phyloP scores from a whole-genome alignment of 78 protist genomes.

The Polysphondylium violaceum region DNA sequence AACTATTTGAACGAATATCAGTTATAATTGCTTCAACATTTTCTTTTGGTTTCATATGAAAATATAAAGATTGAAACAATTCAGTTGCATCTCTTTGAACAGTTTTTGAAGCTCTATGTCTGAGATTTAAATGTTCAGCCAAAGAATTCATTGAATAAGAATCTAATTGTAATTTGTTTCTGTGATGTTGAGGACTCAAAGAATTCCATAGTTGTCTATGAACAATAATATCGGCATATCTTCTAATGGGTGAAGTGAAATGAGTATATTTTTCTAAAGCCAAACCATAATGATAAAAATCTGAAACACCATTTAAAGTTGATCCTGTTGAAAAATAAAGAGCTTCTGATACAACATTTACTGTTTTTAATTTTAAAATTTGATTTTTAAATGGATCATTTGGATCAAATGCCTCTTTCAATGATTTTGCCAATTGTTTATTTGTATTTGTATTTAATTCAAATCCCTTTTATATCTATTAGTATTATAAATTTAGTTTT shows the following conservation, averaged over 20 bases:
- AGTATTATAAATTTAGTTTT: not conserved
- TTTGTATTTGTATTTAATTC: constrained; percentile 1
- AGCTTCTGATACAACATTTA: constrained; percentile 38
- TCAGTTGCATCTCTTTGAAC: constrained; percentile 80
- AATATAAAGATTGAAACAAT: constrained; percentile 71
- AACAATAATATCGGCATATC: constrained; percentile 86
- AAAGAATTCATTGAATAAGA: constrained; percentile 23
- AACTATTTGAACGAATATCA: constrained; percentile 46
- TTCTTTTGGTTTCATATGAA: constrained; percentile 15
- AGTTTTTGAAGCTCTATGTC: constrained; percentile 62
- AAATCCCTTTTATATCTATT: not conserved
- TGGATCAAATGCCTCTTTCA: not conserved
- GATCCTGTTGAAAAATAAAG: constrained; percentile 69
- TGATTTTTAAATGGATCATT: constrained; percentile 26
- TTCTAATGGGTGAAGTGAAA: constrained; percentile 93
- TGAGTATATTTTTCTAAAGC: constrained; percentile 97
- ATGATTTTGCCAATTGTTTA: constrained; percentile 27
- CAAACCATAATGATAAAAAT: constrained; percentile 96
- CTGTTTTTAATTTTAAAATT: constrained; percentile 34
- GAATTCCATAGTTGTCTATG: constrained; percentile 75
- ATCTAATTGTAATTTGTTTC: not conserved
- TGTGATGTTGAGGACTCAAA: not conserved
- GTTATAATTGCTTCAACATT: constrained; percentile 49
- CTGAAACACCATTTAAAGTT: constrained; percentile 12
- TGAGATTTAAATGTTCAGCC: constrained; percentile 67